Base-by-base conservation (phyloP, 1,284 basidiomycete species). In the Puccinia brachypodii region DNA sequence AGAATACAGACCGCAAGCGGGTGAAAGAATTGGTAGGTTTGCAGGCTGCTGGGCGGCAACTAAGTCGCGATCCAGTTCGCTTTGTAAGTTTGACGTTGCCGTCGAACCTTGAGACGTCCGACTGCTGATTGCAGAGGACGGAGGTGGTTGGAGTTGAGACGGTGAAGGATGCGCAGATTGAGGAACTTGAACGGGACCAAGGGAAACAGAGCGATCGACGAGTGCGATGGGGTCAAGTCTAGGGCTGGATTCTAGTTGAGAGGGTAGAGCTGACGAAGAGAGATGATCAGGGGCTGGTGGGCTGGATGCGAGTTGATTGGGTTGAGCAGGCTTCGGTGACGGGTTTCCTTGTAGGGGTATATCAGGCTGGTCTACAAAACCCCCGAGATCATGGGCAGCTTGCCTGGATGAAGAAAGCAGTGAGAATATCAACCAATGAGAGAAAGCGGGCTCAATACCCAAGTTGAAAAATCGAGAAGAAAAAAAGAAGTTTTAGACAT, bases 291-390 rank as follows among this genome's bases (percentile, higher is more conserved):
- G 36, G 71, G 47, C 16, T 25, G 77, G 13, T 13, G 66, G 68
- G 19, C 33, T 64, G 38, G 38, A 28, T 38, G 31, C 31, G 60
- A 66, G 31, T 62, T 31, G 58, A 64, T 31, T 44, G n/a, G 25
- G 58, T 28, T 74, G 72, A 28, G 2, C 44, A 22, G 31, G 28
- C 42, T 64, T 53, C 7, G 62, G 40, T 36, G 76, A 66, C 19
- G 79, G 58, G 28, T 81, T 68, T 50, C 79, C 72, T 50, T 33
- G 28, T 11, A 81, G 40, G 14, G 79, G 79, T 53, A 81, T 75
- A 36, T 81, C 79, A 75, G 79, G 79, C 44, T 81, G 79, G 31
- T 81, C 79, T 28, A 81, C 50, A 69, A 81, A 81, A 16, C 79
- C 79, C 40, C 79, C 79, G 4, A 75, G 42, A 69, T 81, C 79